Evolutionary conservation across 1,139 yeast species (phyloP).

Genomic region (Kluyveromyces sp.): DNA sequence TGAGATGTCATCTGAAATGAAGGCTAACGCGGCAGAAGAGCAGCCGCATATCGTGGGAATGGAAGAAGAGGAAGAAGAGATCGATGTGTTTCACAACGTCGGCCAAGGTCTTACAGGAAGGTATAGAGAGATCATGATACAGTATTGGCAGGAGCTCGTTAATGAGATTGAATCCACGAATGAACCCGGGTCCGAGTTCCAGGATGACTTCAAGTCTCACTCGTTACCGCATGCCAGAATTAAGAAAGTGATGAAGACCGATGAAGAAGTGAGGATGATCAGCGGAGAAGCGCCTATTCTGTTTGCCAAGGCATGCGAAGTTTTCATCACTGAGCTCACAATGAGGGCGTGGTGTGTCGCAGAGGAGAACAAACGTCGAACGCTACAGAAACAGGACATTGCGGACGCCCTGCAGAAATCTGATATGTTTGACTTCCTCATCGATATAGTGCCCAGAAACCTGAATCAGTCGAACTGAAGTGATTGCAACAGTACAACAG

Average conservation of each 20-base stretch:
- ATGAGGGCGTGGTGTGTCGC: constrained; percentile 99
- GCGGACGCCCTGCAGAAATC: constrained; percentile 92
- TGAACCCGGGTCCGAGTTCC: constrained; percentile 26
- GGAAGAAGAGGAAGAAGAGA: constrained; percentile 35
- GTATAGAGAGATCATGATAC: constrained; percentile 83
- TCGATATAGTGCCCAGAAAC: constrained; percentile 83
- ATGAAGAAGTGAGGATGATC: constrained; percentile 94
- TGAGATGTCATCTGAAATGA: background rate
- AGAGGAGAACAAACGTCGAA: constrained; percentile 88
- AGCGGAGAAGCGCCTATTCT: constrained; percentile 96
- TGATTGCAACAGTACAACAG: no score
- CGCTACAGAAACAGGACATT: constrained; percentile 87
- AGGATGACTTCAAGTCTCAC: constrained; percentile 77
- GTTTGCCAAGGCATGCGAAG: constrained; percentile 96
- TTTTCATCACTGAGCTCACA: constrained; percentile 90
- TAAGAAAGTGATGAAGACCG: constrained; percentile 92
- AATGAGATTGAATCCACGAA: constrained; percentile 62
- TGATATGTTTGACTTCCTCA: constrained; percentile 94
- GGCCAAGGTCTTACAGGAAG: constrained; percentile 86
- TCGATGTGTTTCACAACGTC: constrained; percentile 82
- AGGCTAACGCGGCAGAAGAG: background rate
- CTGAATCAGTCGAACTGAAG: constrained; percentile 6
- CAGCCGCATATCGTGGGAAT: constrained; percentile 8
- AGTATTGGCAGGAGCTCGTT: constrained; percentile 94
- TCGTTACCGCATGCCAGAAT: constrained; percentile 92